A percentile compares a stretch with the other conserved stretches of the same genome.
Evolutionary conservation across 164 flowering plant genomes (phyloP).

Genomic region (Vitis labrusca): DNA sequence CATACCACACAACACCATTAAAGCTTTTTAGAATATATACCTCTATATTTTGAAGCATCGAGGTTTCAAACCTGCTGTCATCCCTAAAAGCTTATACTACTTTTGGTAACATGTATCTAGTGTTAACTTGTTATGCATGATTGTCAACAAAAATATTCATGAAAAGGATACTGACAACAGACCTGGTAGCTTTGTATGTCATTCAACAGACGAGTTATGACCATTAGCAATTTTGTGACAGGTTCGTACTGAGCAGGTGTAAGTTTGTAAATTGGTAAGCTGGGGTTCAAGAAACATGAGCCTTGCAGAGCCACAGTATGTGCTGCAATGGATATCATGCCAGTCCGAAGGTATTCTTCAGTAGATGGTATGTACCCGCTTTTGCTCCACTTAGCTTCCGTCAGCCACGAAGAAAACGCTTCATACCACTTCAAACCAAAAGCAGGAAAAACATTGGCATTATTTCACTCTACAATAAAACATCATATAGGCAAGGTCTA

Average conservation of each 20-base stretch:
- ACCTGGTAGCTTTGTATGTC: constrained; percentile 38
- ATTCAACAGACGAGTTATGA: constrained; percentile 30
- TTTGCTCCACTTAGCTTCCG: constrained; percentile 38
- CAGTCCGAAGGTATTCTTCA: constrained; percentile 33
- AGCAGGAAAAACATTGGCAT: background rate
- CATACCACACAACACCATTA: too few species aligned
- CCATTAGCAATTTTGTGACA: constrained; percentile 37
- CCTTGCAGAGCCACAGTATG: constrained; percentile 26
- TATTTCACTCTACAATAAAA: constrained; percentile 3
- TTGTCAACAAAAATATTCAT: too few species aligned
- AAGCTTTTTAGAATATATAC: background rate
- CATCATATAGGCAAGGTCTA: too few species aligned
- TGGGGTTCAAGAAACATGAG: constrained; percentile 13
- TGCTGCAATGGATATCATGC: constrained; percentile 34
- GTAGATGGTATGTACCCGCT: constrained; percentile 23
- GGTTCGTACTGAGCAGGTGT: constrained; percentile 8
- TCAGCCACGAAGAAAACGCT: constrained; percentile 37
- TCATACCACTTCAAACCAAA: constrained; percentile 30
- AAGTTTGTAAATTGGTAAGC: constrained; percentile 8
- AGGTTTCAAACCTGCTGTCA: too few species aligned
- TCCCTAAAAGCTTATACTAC: too few species aligned
- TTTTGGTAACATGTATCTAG: too few species aligned
- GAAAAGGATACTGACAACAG: too few species aligned
- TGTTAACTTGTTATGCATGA: too few species aligned
- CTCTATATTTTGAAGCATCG: background rate